These are phyloP conservation scores for Rhizopogon vesiculosus DNA, from an alignment of 768 basidiomycete species.

Conservation along the genomic window DNA sequence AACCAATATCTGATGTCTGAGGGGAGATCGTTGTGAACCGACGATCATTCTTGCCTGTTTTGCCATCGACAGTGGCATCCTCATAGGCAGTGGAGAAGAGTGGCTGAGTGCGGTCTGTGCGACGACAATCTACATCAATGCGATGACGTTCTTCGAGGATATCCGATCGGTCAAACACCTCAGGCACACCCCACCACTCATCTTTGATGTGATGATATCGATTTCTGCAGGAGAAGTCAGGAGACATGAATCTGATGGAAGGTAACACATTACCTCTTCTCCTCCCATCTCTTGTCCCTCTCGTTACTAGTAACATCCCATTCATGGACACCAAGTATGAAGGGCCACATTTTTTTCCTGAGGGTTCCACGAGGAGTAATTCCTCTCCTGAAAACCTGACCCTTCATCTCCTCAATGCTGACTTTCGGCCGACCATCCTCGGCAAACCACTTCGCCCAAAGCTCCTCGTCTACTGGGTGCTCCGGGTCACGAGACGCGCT, in stretches of 20 bases:
- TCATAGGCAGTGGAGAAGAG: conserved; percentile 60
- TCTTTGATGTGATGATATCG: conserved; percentile 68
- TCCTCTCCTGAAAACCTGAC: conserved; percentile 78
- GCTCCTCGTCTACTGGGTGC: conserved; percentile 68
- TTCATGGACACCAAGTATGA: conserved; percentile 75
- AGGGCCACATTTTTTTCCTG: conserved; percentile 85
- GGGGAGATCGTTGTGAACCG: conserved; percentile 75
- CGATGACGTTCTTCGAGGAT: conserved; percentile 89
- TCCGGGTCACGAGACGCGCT: conserved; percentile 76
- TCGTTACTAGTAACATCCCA: conserved; percentile 72
- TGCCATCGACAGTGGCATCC: conserved; percentile 37
- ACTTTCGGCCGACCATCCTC: conserved; percentile 63
- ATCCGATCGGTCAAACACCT: conserved; percentile 76
- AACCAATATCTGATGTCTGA: conserved; percentile 66
- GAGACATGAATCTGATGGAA: neutral
- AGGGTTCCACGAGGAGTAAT: conserved; percentile 47
- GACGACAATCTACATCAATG: conserved; percentile 94
- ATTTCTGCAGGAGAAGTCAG: conserved; percentile 36
- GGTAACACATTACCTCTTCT: conserved; percentile 46
- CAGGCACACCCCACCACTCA: conserved; percentile 81
- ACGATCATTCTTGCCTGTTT: conserved; percentile 42
- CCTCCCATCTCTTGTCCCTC: conserved; percentile 55
- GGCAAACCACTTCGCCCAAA: conserved; percentile 81
- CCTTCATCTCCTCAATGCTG: conserved; percentile 61
- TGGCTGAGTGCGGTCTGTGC: conserved; percentile 93